Evolutionary conservation across 75 land plant species (phyloP), one percentile per base, ranked within the genome.

Genomic region (Adiantum capillusveneris): DNA sequence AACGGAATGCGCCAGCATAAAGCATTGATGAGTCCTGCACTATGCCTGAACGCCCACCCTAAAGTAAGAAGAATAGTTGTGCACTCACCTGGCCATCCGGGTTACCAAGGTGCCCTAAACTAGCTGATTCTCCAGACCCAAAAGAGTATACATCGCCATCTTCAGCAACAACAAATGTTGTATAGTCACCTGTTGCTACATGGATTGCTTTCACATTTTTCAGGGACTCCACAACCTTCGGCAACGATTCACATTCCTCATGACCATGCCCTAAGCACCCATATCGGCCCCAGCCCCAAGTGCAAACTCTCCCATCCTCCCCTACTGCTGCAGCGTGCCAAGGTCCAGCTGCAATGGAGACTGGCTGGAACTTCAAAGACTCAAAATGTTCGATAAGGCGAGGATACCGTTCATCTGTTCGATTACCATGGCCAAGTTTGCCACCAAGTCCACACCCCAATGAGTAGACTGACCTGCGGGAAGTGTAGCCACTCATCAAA

Each of bases 101-200:
- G 56, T 22, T 53, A 24, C 31, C 55, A 14, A 65, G 59, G 48
- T 89, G 95, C 17, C 95, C 95, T 5, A 89, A 72, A 50, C 90
- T 89, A 0, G 87, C 75, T 21, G 67, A 65, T 48, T 65, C 67
- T 25, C 67, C 59, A 56, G 62, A 65, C 11, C 67, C 67, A 53
- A 54, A 65, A 1, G 67, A 65, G 45, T 51, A 65, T 1, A 65
- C 67, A 37, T 56, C 67, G 12, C 67, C 67, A 25, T 44, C 59
- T 19, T 56, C 63, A 31, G 59, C 50, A 41, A 55, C 59, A 31
- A 65, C 59, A 34, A 65, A 65, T 16, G 67, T 65, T 22, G 67
- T 65, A 43, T 65, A 65, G 29, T 65, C 67, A 6, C 67, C 67
- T 6, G 67, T 65, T 16, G 67, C 59, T 2, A 65, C 67, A 37